phyloP scores from a whole-genome alignment of 1,139 yeast genomes.

The Suhomyces bribrorum region DNA sequence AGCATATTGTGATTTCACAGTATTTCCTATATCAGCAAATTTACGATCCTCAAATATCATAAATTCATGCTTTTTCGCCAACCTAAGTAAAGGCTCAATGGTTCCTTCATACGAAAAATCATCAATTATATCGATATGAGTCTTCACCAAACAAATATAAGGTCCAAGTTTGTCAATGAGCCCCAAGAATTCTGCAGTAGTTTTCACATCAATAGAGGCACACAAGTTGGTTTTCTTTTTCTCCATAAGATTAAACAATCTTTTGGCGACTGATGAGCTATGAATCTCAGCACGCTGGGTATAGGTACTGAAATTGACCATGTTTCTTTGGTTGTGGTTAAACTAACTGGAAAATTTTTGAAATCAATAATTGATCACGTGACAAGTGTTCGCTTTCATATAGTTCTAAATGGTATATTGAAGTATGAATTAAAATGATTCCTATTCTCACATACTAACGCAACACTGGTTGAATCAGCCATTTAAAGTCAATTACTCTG shows the following conservation, averaged over 20 bases:
- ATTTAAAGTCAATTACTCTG: too few species aligned
- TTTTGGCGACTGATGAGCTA: slow-evolving; percentile 75
- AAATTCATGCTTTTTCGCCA: slow-evolving; percentile 77
- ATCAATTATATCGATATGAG: slow-evolving; percentile 89
- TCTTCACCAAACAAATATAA: slow-evolving; percentile 84
- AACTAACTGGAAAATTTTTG: not conserved
- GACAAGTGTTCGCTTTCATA: too few species aligned
- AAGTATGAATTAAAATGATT: not conserved
- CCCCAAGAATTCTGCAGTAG: slow-evolving; percentile 69
- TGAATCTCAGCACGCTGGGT: slow-evolving; percentile 70
- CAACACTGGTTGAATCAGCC: too few species aligned
- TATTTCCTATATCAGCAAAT: slow-evolving; percentile 98
- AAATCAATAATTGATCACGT: slow-evolving; percentile 1
- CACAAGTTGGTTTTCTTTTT: slow-evolving; percentile 84
- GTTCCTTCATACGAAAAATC: slow-evolving; percentile 86
- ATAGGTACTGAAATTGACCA: slow-evolving; percentile 46
- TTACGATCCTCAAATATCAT: slow-evolving; percentile 94
- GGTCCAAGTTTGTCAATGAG: slow-evolving; percentile 87
- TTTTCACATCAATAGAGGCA: slow-evolving; percentile 91
- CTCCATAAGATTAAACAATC: slow-evolving; percentile 75
- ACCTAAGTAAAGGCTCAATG: slow-evolving; percentile 65
- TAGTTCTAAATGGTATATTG: not conserved
- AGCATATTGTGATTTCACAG: slow-evolving; percentile 89
- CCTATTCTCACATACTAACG: not conserved
- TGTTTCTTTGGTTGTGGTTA: not conserved